A percentile compares a stretch with the other conserved stretches of the same genome.
Conservation (phyloP, 140 eudicot genomes). For the Bidens hawaiensis region DNA sequence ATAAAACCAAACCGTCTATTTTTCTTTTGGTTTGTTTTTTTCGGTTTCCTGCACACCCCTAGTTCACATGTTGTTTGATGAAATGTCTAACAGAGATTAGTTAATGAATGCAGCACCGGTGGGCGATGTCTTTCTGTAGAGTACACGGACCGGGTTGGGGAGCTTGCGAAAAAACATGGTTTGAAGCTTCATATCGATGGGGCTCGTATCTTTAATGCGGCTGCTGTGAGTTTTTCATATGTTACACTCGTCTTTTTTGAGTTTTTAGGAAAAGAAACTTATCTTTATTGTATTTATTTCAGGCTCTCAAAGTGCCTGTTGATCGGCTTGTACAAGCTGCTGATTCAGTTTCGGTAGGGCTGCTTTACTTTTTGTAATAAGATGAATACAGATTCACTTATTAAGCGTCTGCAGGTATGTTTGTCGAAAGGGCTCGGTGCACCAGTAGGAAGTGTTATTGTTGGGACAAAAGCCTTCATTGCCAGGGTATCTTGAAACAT, state of each 20-base stretch:
- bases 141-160: slow-evolving; percentile 83
- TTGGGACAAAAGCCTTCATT: slow-evolving; percentile 73
- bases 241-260: too few species aligned
- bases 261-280: too few species aligned
- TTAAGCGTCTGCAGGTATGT: slow-evolving; percentile 47
- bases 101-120: slow-evolving; percentile 61
- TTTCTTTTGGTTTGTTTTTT: too few species aligned
- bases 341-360: slow-evolving; percentile 82
- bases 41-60: too few species aligned
- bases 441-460: slow-evolving; percentile 87
- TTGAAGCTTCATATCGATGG: slow-evolving; percentile 98
- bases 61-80: slow-evolving; percentile 4
- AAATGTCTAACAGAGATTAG: slow-evolving; percentile 14
- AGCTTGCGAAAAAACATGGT: slow-evolving; percentile 70
- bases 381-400: background rate
- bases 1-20: too few species aligned
- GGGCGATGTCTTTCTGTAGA: slow-evolving; percentile 81
- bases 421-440: slow-evolving; percentile 97
- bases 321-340: slow-evolving; percentile 93
- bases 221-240: slow-evolving; percentile 56
- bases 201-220: slow-evolving; percentile 88
- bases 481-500: slow-evolving; percentile 47
- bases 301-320: slow-evolving; percentile 97
- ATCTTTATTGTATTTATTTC: too few species aligned
- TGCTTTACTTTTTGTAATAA: too few species aligned